Evolutionary conservation across 2,329 filamentous ascomycete species (phyloP), one percentile per base, ranked within the genome.

Genomic region (Fusarium domesticum): DNA sequence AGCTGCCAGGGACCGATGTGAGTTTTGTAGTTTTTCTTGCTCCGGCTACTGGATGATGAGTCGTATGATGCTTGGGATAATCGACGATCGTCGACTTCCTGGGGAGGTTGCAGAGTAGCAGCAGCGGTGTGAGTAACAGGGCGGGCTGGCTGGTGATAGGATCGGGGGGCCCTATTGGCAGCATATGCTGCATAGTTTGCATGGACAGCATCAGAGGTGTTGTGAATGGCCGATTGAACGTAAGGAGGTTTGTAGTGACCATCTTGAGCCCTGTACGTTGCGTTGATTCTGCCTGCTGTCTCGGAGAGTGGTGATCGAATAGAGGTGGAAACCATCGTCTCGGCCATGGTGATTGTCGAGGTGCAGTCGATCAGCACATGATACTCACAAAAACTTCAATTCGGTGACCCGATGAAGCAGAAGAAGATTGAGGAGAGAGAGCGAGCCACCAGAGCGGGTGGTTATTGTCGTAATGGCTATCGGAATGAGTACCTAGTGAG

Each of bases 1-100:
- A 98, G 72, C 54, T 92, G 84, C 93, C 93, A 98, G 54, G 92
- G 92, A 0, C 93, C 93, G 58, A 98, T 88, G 58, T 89, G 85
- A 10, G 85, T 88, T 68, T 85, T 85, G 51, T 73, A 72, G 18
- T 68, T 70, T 51, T 66, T 67, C 45, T 65, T 68, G 48, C 68
- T 69, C 28, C 66, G 63, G 30, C 65, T 62, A 49, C 67, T 71
- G 10, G 68, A 66, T 1, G 67, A 66, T 16, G 69, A 71, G 7
- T 66, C 63, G 45, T 70, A 67, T n/a, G 69, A 71, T 17, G 64
- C 66, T 42, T 69, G 68, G 5, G 70, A 72, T 28, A 69, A 65
- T 47, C 66, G 70, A 34, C 57, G 53, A 3, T 66, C 65, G 6
- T 70, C 67, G 18, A 40, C 48, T 2, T 62, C 58, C 20, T 62